phyloP scores from a whole-genome alignment of 441 rosid genomes.

The Populus hybrid region DNA sequence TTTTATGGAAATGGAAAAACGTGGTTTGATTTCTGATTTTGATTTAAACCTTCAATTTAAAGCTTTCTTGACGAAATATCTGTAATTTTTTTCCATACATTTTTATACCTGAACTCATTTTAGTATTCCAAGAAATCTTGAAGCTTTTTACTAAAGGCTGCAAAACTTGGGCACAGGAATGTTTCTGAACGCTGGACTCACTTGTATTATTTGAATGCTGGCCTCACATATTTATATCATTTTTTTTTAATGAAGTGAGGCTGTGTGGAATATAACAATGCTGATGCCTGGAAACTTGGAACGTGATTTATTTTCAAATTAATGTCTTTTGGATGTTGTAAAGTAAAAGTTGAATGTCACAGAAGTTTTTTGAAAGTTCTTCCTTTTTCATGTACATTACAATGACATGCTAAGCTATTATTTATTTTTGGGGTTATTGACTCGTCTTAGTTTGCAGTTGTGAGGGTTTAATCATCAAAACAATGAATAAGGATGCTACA shows the following conservation, averaged over 20 bases:
- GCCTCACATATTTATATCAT: not conserved
- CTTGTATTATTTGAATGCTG: not conserved
- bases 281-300: not conserved
- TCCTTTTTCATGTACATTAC: not conserved
- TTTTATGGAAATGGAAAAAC: not conserved
- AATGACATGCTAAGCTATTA: not conserved
- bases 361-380: not conserved
- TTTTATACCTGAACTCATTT: not conserved
- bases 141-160: not conserved
- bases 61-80: conserved; percentile 2
- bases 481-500: conserved; percentile 81
- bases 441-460: conserved; percentile 56
- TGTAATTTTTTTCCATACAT: not conserved
- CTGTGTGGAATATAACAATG: not conserved
- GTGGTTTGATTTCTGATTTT: not conserved
- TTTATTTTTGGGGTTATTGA: conserved; percentile 15
- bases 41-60: not conserved
- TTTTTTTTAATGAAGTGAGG: not conserved
- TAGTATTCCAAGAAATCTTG: not conserved
- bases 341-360: not conserved
- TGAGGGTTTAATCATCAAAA: conserved; percentile 96
- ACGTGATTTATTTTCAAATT: not conserved
- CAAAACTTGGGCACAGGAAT: not conserved
- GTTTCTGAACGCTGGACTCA: not conserved
- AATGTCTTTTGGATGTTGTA: conserved; percentile 6